phyloP scores from a whole-genome alignment of 495 filamentous ascomycete species.

The Margaritispora aquatica region DNA sequence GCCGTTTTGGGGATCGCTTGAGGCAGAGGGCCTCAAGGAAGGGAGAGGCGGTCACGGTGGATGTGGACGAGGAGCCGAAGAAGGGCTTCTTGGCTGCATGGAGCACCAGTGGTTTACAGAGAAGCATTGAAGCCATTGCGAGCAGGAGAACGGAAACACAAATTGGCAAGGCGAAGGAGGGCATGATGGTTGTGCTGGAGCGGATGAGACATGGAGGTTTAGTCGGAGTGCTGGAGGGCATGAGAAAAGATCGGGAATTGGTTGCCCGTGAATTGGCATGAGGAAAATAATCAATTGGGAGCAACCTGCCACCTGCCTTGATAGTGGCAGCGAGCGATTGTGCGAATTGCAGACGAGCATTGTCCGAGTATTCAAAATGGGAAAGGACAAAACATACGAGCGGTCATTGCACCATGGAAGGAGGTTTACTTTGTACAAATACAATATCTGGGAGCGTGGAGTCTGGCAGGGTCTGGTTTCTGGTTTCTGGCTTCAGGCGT shows the following conservation, averaged over 20 bases:
- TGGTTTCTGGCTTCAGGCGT: constrained; percentile 11
- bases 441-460: constrained; percentile 20
- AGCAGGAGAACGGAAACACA: constrained; percentile 77
- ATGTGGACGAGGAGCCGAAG: constrained; percentile 47
- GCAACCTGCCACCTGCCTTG: no score
- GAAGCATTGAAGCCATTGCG: constrained; percentile 85
- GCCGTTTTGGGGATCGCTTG: constrained; percentile 68
- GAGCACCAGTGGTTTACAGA: constrained; percentile 75
- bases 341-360: no score
- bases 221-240: constrained; percentile 78
- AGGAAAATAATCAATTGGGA: no score
- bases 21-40: constrained; percentile 35
- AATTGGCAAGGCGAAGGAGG: constrained; percentile 81
- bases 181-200: constrained; percentile 92
- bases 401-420: not conserved
- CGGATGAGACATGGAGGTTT: constrained; percentile 76
- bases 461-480: constrained; percentile 20
- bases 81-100: constrained; percentile 63
- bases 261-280: constrained; percentile 38
- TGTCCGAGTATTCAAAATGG: not conserved
- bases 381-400: no score
- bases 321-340: no score
- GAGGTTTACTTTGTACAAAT: constrained; percentile 8
- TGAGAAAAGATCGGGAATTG: constrained; percentile 61
- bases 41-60: constrained; percentile 12